phyloP scores from a whole-genome alignment of 2,329 filamentous ascomycete genomes.

The Talaromyces sp. region DNA sequence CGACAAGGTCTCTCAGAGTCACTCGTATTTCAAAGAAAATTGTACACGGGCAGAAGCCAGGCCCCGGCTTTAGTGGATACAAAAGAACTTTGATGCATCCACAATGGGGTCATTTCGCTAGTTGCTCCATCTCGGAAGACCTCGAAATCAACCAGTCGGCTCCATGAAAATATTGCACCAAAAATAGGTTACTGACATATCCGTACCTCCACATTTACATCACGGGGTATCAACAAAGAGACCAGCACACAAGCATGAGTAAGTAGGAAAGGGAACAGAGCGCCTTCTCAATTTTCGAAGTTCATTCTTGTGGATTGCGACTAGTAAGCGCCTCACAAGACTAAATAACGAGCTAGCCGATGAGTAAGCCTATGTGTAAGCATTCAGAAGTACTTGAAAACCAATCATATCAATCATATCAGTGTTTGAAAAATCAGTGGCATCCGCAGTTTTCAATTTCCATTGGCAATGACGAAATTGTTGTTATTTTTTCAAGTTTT shows the following conservation, averaged over 20 bases:
- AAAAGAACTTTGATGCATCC: too few species aligned
- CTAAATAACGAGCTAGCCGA: neutral
- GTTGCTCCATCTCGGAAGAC: too few species aligned
- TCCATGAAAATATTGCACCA: neutral
- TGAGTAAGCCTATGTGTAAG: neutral
- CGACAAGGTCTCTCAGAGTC: too few species aligned
- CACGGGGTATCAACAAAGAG: neutral
- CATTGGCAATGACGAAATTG: neutral
- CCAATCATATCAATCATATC: neutral
- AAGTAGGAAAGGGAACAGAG: neutral
- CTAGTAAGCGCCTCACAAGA: neutral
- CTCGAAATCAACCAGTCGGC: neutral
- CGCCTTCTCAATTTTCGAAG: neutral
- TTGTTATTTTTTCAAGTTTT: neutral
- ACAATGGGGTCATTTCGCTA: too few species aligned
- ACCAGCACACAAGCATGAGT: neutral
- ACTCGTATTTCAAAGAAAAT: too few species aligned
- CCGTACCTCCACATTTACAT: neutral
- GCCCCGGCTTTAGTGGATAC: too few species aligned
- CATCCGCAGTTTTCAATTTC: neutral
- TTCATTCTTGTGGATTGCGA: neutral
- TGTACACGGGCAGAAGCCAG: too few species aligned
- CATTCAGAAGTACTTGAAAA: neutral
- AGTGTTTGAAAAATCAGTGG: neutral
- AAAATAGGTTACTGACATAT: neutral